Conservation (phyloP, 164 flowering plant species). For the Warburgia ugandensis region DNA sequence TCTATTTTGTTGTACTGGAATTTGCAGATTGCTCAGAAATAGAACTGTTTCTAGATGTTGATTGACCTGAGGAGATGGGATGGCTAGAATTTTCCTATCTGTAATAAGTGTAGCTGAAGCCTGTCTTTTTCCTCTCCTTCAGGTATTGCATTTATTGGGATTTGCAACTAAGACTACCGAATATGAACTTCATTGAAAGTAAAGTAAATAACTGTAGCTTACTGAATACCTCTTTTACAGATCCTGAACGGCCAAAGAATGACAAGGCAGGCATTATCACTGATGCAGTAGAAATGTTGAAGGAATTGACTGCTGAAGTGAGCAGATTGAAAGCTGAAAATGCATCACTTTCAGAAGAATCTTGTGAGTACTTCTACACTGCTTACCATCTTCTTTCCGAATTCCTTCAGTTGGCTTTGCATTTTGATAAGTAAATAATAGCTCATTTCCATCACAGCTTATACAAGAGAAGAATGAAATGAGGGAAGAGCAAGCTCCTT, state of each 20-base stretch:
- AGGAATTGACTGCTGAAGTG: not conserved
- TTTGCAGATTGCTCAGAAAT: no score
- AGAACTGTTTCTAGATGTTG: no score
- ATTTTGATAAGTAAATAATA: not conserved
- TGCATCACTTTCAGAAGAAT: conserved; percentile 4
- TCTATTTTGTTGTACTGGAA: no score
- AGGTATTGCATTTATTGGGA: no score
- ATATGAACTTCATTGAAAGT: no score
- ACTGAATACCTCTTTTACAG: not conserved
- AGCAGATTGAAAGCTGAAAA: conserved; percentile 1
- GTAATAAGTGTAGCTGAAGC: no score
- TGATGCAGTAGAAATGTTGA: conserved; percentile 3
- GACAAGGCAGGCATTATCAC: conserved; percentile 2
- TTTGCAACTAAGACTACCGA: no score
- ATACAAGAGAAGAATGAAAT: conserved; percentile 4
- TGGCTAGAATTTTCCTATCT: no score
- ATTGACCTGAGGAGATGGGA: no score
- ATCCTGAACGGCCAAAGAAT: conserved; percentile 3
- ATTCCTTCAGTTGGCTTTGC: not conserved
- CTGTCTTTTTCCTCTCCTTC: no score
- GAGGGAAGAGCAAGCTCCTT: not conserved
- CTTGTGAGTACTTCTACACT: not conserved
- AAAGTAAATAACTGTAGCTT: no score
- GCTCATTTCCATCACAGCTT: not conserved
- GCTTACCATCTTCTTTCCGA: not conserved